Evolutionary conservation across 306 rosid genomes (phyloP).

Genomic region (Macrotyloma uniflorum): DNA sequence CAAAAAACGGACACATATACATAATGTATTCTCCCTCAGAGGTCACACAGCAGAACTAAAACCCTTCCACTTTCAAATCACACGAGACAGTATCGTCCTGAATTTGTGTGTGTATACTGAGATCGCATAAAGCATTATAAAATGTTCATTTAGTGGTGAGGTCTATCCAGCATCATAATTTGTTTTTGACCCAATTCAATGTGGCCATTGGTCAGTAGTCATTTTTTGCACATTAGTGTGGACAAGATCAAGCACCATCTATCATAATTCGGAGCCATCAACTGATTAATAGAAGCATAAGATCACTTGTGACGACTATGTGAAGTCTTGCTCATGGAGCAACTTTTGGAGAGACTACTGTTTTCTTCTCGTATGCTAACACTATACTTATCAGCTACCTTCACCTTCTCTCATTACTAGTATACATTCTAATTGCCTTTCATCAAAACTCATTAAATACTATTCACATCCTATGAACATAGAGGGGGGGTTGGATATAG

Average conservation of each 20-base stretch:
- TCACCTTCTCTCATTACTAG: neutral
- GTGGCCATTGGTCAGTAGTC: slow-evolving; percentile 36
- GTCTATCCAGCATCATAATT: slow-evolving; percentile 41
- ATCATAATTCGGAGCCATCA: slow-evolving; percentile 57
- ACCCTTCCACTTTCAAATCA: slow-evolving; percentile 47
- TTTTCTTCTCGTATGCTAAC: neutral
- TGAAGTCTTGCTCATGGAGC: neutral
- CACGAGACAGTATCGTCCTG: slow-evolving; percentile 46
- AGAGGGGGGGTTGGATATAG: neutral
- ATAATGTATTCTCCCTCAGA: slow-evolving; percentile 44
- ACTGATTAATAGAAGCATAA: slow-evolving; percentile 26
- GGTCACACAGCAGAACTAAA: slow-evolving; percentile 39
- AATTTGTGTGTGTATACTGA: slow-evolving; percentile 3
- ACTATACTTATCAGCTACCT: neutral
- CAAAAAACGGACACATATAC: slow-evolving; percentile 36
- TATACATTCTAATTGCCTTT: neutral
- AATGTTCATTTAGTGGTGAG: slow-evolving; percentile 42
- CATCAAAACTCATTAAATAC: neutral
- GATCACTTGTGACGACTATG: neutral
- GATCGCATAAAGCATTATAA: neutral
- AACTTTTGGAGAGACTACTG: neutral
- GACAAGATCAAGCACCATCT: slow-evolving; percentile 76
- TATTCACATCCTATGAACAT: neutral
- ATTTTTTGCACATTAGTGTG: slow-evolving; percentile 51
- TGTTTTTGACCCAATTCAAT: slow-evolving; percentile 9